Base-by-base conservation (phyloP, 2,329 filamentous ascomycete genomes). In the Fusarium sp. region DNA sequence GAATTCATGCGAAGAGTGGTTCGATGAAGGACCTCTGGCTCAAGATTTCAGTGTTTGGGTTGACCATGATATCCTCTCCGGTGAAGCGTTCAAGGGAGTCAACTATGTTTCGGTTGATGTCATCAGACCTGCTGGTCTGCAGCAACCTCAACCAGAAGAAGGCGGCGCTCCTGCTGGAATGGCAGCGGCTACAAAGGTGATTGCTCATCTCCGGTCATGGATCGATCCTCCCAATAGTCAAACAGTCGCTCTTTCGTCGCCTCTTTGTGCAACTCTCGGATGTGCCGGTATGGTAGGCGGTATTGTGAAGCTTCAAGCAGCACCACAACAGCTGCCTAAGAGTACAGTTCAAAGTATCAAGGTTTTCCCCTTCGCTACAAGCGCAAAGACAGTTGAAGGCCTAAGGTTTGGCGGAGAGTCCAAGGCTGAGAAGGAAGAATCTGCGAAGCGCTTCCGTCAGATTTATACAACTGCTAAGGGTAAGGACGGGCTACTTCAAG, bases 331-430 rank as follows among this genome's bases (percentile, higher is more conserved):
- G 52, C 81, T 93, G n/a, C 83, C 89, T 7, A 88, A 88, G 60
- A 88, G 87, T 40, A 84, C 87, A 1, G 82, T 93, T 7, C 84
- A 85, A 56, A 82, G 87, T 6, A 80, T 98, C 59, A 94, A 92
- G 71, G 82, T 99, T 3, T 92, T 91, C 56, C 96, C 96, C 0
- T 98, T 97, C 73, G 84, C 88, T 4, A 81, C 84, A 1, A 79
- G 80, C 22, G 80, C 83, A 5, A 89, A 88, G 70, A 80, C 84
- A 39, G 85, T 84, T 35, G 85, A 90, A 45, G 91, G 90, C 0
- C 83, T 97, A 22, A 93, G 89, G 72, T 97, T 98, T 75, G 95
- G 95, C 6, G 93, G 94, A 15, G 93, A 97, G 71, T 92, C 93
- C 1, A 92, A 93, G 71, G 87, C 91, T 7, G 92, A 96, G 70